These are phyloP conservation scores for Cercospora zeae-maydis DNA, from an alignment of 2,329 filamentous ascomycete genomes.

Conservation along the genomic window DNA sequence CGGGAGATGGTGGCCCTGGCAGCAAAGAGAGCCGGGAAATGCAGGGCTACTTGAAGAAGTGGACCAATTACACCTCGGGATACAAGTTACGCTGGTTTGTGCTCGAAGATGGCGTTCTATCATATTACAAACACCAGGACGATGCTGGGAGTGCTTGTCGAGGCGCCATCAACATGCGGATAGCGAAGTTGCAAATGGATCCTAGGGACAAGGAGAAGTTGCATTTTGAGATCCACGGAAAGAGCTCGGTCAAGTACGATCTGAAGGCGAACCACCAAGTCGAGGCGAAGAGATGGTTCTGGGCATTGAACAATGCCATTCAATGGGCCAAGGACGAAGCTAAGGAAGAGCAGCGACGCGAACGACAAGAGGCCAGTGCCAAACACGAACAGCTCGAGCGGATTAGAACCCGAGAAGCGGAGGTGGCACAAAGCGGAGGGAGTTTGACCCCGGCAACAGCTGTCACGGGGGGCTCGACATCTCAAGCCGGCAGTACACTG, in stretches of 20 bases:
- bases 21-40: slow-evolving; percentile 90
- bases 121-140: slow-evolving; percentile 99
- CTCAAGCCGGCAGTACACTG: slow-evolving; percentile 45
- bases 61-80: slow-evolving; percentile 97
- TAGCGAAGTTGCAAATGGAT: slow-evolving; percentile 92
- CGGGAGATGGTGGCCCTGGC: slow-evolving; percentile 54
- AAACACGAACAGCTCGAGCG: slow-evolving; percentile 68
- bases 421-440: slow-evolving; percentile 22
- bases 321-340: slow-evolving; percentile 98
- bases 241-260: slow-evolving; percentile 97
- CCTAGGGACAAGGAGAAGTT: slow-evolving; percentile 98
- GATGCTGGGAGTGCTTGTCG: slow-evolving; percentile 94
- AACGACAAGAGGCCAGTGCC: slow-evolving; percentile 71
- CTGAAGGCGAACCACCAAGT: slow-evolving; percentile 97
- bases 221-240: slow-evolving; percentile 95
- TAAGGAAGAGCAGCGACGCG: slow-evolving; percentile 78
- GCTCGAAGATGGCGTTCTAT: slow-evolving; percentile 91
- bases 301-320: slow-evolving; percentile 97
- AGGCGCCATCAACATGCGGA: slow-evolving; percentile 98
- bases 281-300: slow-evolving; percentile 98
- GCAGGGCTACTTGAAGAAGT: slow-evolving; percentile 98
- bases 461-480: slow-evolving; percentile 37
- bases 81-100: slow-evolving; percentile 98
- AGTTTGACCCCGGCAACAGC: slow-evolving; percentile 42
- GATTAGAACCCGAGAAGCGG: slow-evolving; percentile 37